Base-by-base conservation (phyloP, 352 stramenopile species). In the Pseudoperonospora humuli region DNA sequence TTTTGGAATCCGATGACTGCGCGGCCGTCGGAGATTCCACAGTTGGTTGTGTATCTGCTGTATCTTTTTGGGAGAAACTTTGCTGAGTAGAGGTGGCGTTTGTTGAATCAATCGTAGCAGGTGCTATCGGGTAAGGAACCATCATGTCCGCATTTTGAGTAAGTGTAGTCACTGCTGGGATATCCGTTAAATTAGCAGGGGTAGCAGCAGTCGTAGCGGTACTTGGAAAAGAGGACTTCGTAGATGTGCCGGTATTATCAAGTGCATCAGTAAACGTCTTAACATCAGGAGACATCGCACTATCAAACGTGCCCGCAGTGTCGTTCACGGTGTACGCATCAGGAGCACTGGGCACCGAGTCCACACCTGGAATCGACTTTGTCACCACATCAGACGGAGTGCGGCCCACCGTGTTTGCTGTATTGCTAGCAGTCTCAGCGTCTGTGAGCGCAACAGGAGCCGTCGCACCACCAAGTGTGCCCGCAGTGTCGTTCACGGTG, bases 21-120 rank as follows among this genome's bases (percentile, higher is more conserved):
- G 49, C 57, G 20, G 48, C 52, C 11, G 44, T 45, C 38, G 55
- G 27, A 47, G 32, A 43, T 32, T 49, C 31, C 13, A 67, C 47
- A 25, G 45, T 48, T 13, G 39, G 26, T 29, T 46, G 39, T n/a
- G 28, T 13, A 25, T 48, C 45, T 13, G 50, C 21, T 7, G 54
- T 33, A 2, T 14, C 15, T 27, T 58, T 39, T 27, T 53, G 21
- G 7, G 28, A 38, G 7, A 34, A 56, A 17, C 5, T 34, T 10
- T 34, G 28, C 26, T 37, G 26, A 26, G 28, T 44, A 14, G 29
- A 41, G 13, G 28, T 50, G 2, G 33, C 29, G 14, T n/a, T 61
- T 9, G 20, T 24, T 7, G 47, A 40, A 5, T 36, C 29, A 35
- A 39, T 44, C 29, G 36, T 42, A 39, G 35, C 9, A 35, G 36